Percentiles rank a stretch among this genome's conserved stretches.
phyloP scores from a whole-genome alignment of 768 basidiomycete species.

The Suillus paluster region DNA sequence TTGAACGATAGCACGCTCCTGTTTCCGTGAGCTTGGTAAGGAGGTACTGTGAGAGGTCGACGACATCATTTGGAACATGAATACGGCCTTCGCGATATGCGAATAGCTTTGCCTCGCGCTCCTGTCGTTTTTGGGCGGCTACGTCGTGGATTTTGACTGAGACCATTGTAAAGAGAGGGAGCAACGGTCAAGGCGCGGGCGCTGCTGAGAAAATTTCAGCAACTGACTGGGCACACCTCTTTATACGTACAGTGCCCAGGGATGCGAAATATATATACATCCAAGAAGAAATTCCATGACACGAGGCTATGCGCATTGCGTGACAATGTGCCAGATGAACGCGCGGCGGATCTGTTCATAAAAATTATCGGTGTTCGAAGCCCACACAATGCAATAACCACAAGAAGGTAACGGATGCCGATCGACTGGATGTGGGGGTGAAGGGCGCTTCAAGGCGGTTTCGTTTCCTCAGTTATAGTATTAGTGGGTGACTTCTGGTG shows the following conservation, averaged over 20 bases:
- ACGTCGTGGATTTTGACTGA: background rate
- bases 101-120: constrained; percentile 25
- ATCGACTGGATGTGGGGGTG: no score
- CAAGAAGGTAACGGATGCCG: no score
- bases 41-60: constrained; percentile 31
- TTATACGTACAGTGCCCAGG: background rate
- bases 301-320: background rate
- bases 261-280: background rate
- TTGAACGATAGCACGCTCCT: constrained; percentile 33
- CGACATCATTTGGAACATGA: constrained; percentile 7
- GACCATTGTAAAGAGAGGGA: background rate
- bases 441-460: no score
- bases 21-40: constrained; percentile 28
- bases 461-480: no score
- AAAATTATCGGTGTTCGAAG: background rate
- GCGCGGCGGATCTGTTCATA: background rate
- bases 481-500: no score
- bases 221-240: background rate
- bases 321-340: background rate
- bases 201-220: background rate
- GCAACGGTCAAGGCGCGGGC: background rate
- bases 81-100: constrained; percentile 8
- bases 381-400: no score
- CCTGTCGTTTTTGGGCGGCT: constrained; percentile 25
- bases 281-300: no score